phyloP scores from a whole-genome alignment of 1,139 yeast species.

The Zhuliangozyma parablackwelliae region DNA sequence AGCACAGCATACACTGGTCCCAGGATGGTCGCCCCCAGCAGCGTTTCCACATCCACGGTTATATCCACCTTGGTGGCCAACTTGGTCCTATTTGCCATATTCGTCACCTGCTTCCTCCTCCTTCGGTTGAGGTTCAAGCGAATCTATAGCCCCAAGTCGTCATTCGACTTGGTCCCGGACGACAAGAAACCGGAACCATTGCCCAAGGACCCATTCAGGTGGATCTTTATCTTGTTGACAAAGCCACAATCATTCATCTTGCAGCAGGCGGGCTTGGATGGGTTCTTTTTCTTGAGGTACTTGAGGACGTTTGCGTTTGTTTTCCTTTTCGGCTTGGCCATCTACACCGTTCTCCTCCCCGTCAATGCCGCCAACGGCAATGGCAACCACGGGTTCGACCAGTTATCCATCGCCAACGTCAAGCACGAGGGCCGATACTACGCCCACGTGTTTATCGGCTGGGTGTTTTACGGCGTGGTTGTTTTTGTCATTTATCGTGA shows the following conservation, averaged over 20 bases:
- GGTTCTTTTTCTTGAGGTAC: conserved; percentile 63
- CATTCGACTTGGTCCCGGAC: conserved; percentile 53
- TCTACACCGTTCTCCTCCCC: conserved; percentile 60
- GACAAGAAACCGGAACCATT: conserved; percentile 60
- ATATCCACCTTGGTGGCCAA: conserved; percentile 57
- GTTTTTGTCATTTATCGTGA: conserved; percentile 77
- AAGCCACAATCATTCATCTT: conserved; percentile 63
- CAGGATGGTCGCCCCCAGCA: conserved; percentile 20
- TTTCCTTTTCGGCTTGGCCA: conserved; percentile 34
- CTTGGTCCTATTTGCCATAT: conserved; percentile 48
- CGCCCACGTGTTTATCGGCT: conserved; percentile 81
- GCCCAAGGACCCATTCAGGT: conserved; percentile 58
- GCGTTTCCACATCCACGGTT: conserved; percentile 61
- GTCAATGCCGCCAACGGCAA: conserved; percentile 62
- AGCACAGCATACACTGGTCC: no score
- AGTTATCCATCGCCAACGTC: conserved; percentile 73
- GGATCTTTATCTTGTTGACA: conserved; percentile 53
- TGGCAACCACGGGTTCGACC: conserved; percentile 62
- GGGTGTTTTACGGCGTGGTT: conserved; percentile 71
- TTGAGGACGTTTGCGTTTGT: conserved; percentile 42
- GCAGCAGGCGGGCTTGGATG: conserved; percentile 74
- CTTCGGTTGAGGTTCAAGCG: conserved; percentile 54
- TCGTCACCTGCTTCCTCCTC: conserved; percentile 49
- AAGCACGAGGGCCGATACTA: conserved; percentile 57
- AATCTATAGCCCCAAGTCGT: conserved; percentile 66